Evolutionary conservation across 805 yeast species (phyloP).

Genomic region (Yamadazyma scolyti): DNA sequence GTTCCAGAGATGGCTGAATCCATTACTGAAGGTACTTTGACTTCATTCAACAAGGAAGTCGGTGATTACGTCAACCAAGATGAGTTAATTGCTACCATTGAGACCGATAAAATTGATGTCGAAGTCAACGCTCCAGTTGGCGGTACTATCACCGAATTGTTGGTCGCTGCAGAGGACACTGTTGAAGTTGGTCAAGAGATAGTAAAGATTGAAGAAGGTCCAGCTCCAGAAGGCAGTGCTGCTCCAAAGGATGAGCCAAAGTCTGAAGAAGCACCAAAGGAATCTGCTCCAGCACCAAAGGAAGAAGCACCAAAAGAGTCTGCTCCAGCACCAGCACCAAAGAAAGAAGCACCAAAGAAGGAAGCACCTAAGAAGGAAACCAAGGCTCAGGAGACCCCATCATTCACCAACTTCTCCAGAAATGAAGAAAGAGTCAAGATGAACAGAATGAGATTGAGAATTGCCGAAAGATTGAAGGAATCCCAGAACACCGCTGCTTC

Average conservation of each 20-base stretch:
- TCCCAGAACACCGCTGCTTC: constrained; percentile 99
- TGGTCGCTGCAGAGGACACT: constrained; percentile 84
- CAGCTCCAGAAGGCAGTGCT: constrained; percentile 54
- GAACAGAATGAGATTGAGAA: constrained; percentile 99
- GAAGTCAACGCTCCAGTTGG: constrained; percentile 93
- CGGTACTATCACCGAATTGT: constrained; percentile 83
- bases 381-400: constrained; percentile 4
- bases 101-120: constrained; percentile 97
- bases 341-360: constrained; percentile 22
- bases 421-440: constrained; percentile 89
- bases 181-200: constrained; percentile 95
- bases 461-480: constrained; percentile 98
- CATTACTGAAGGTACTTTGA: constrained; percentile 91
- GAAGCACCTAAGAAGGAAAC: constrained; percentile 18
- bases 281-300: constrained; percentile 14
- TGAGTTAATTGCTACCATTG: constrained; percentile 93
- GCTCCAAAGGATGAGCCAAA: constrained; percentile 23
- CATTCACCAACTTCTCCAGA: constrained; percentile 62
- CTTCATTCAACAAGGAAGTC: constrained; percentile 61
- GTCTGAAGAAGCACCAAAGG: constrained; percentile 20
- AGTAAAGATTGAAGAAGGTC: constrained; percentile 79
- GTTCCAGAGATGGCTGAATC: constrained; percentile 99
- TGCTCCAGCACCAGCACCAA: constrained; percentile 26
- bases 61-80: constrained; percentile 87
- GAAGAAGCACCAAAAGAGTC: constrained; percentile 17